Evolutionary conservation across 2,329 filamentous ascomycete genomes (phyloP).

Genomic region (Aspergillus brasiliensis): DNA sequence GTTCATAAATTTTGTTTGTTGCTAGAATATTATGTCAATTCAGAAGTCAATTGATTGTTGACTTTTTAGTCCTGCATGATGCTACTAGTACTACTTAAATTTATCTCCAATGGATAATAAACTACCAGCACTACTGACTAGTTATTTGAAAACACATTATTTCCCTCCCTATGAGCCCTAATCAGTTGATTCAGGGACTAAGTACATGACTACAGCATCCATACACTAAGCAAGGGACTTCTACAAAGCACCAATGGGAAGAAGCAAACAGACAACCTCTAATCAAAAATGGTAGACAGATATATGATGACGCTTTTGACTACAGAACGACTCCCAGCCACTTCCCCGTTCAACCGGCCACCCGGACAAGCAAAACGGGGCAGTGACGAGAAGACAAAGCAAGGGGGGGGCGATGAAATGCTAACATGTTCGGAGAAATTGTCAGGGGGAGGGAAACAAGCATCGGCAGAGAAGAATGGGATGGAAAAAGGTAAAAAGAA

Average conservation of each 20-base stretch:
- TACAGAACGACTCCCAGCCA: constrained; percentile 1
- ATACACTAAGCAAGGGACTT: no score
- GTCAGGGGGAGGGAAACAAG: constrained; percentile 2
- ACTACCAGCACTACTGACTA: no score
- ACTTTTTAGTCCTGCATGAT: no score
- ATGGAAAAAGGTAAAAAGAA: background rate
- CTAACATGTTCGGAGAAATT: background rate
- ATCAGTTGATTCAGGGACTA: no score
- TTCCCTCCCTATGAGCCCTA: no score
- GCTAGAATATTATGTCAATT: no score
- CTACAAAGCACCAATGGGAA: background rate
- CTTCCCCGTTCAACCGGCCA: background rate
- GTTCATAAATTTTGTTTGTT: no score
- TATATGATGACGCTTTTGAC: constrained; percentile 1
- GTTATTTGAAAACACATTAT: no score
- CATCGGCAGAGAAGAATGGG: constrained; percentile 4
- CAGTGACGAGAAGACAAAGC: background rate
- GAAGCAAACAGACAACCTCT: background rate
- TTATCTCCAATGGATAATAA: no score
- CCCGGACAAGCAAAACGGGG: background rate
- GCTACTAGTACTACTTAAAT: no score
- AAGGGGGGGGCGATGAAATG: background rate
- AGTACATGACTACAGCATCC: no score
- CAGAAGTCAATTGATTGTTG: no score
- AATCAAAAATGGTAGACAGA: background rate